Conservation (phyloP, 495 filamentous ascomycete species). For the Penicillium robsamsonii region DNA sequence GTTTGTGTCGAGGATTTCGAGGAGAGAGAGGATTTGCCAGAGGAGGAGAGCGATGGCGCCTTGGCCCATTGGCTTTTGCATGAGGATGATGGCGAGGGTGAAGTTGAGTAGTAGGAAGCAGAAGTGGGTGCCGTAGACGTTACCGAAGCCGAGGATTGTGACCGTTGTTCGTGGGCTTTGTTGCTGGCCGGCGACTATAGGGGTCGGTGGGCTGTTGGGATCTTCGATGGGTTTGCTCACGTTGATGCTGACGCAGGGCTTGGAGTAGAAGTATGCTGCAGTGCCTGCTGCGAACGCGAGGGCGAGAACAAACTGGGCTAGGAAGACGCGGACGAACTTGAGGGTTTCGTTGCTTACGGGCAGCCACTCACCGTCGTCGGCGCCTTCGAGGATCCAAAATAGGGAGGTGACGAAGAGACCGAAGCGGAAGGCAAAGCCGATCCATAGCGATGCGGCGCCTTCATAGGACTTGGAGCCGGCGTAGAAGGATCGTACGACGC, state of each 20-base stretch:
- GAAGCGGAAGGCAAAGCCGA: slow-evolving; percentile 73
- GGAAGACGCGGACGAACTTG: slow-evolving; percentile 68
- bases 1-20: slow-evolving; percentile 85
- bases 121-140: slow-evolving; percentile 87
- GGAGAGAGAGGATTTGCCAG: slow-evolving; percentile 81
- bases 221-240: slow-evolving; percentile 32
- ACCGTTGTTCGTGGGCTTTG: slow-evolving; percentile 52
- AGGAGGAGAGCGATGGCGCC: slow-evolving; percentile 74
- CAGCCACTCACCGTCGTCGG: slow-evolving; percentile 87
- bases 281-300: slow-evolving; percentile 66
- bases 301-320: slow-evolving; percentile 73
- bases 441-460: slow-evolving; percentile 78
- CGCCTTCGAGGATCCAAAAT: slow-evolving; percentile 89
- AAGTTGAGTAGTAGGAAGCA: slow-evolving; percentile 79
- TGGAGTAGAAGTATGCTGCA: slow-evolving; percentile 68
- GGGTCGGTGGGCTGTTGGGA: slow-evolving; percentile 35
- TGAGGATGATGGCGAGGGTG: slow-evolving; percentile 67
- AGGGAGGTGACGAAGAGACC: slow-evolving; percentile 72
- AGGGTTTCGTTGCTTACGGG: slow-evolving; percentile 57
- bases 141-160: slow-evolving; percentile 86
- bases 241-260: slow-evolving; percentile 68
- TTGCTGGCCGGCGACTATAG: slow-evolving; percentile 29
- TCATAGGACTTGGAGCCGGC: slow-evolving; percentile 75
- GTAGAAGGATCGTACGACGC: slow-evolving; percentile 76
- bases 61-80: slow-evolving; percentile 93